These are phyloP conservation scores for Calonectria ilicicola DNA, from an alignment of 2,329 filamentous ascomycete genomes.

Conservation along the genomic window DNA sequence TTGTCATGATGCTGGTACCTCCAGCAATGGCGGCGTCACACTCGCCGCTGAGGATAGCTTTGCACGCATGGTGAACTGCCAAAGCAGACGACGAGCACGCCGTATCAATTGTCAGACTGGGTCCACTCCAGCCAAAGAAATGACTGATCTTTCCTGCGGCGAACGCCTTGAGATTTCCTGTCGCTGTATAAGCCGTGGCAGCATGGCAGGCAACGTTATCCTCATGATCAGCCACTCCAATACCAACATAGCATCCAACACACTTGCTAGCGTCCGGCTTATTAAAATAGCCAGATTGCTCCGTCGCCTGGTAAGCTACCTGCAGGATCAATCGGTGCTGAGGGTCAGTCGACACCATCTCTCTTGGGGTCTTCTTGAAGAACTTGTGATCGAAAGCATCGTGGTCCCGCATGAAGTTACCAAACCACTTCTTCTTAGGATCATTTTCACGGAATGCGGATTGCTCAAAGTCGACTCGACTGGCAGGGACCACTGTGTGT, in stretches of 20 bases:
- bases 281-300: conserved; percentile 11
- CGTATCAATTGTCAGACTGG: conserved; percentile 50
- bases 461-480: neutral
- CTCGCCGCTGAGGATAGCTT: conserved; percentile 44
- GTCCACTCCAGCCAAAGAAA: conserved; percentile 53
- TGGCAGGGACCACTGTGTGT: neutral
- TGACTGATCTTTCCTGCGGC: conserved; percentile 48
- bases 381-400: conserved; percentile 23
- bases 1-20: conserved; percentile 50
- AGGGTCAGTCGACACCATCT: neutral
- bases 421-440: conserved; percentile 1
- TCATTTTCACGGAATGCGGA: neutral
- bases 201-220: conserved; percentile 49
- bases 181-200: conserved; percentile 46
- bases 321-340: conserved; percentile 1
- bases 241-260: neutral
- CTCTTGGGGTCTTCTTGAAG: conserved; percentile 13
- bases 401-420: neutral
- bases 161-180: conserved; percentile 48
- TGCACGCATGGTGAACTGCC: conserved; percentile 50
- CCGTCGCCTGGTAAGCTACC: conserved; percentile 10
- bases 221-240: conserved; percentile 52
- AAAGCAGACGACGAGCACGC: conserved; percentile 53
- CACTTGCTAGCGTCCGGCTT: neutral
- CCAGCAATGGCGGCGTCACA: conserved; percentile 50